These are phyloP conservation scores for Kwoniella shivajii DNA, from an alignment of 1,284 basidiomycete genomes.

Conservation along the genomic window DNA sequence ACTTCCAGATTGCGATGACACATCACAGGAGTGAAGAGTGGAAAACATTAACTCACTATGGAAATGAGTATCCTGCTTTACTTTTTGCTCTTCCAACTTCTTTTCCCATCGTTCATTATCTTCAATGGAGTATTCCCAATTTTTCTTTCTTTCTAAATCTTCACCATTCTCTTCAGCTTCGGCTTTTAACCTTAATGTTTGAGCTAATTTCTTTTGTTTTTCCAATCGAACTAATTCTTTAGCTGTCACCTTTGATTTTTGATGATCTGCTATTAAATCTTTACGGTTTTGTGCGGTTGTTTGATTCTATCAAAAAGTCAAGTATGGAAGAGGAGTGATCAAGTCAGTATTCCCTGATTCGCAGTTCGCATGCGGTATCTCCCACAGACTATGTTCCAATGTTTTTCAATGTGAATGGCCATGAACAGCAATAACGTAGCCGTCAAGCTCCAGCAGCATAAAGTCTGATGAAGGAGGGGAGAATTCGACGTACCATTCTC, in stretches of 20 bases:
- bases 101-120: conserved; percentile 94
- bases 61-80: conserved; percentile 63
- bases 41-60: conserved; percentile 31
- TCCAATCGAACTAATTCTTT: conserved; percentile 79
- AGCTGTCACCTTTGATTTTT: conserved; percentile 70
- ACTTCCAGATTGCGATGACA: too few species aligned
- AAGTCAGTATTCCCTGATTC: too few species aligned
- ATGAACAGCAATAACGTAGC: neutral
- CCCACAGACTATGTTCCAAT: neutral
- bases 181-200: conserved; percentile 79
- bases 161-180: conserved; percentile 84
- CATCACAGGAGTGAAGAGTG: too few species aligned
- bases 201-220: conserved; percentile 82
- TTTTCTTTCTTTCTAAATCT: conserved; percentile 71
- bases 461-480: too few species aligned
- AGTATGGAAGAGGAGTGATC: conserved; percentile 11
- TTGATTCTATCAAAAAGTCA: conserved; percentile 61
- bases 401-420: neutral
- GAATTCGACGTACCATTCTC: conserved; percentile 25
- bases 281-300: conserved; percentile 78
- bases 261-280: conserved; percentile 78
- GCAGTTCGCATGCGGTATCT: neutral
- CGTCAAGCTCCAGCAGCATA: too few species aligned
- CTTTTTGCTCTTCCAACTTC: conserved; percentile 63
- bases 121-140: conserved; percentile 92